Base-by-base conservation (phyloP, 495 filamentous ascomycete species). In the Umbilicaria muhlenbergii region DNA sequence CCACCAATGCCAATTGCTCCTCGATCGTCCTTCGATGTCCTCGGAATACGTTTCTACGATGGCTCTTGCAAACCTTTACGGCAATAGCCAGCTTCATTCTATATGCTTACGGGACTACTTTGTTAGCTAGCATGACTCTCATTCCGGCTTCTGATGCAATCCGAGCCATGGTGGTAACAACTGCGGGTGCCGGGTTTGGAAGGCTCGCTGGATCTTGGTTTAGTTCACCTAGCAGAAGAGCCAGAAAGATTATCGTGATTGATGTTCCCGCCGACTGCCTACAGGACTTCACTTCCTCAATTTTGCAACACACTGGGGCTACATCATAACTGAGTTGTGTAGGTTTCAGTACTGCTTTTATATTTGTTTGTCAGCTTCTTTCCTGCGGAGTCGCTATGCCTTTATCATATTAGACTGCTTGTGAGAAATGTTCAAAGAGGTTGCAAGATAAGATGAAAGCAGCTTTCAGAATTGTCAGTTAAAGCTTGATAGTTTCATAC, bases 101-200 rank as follows among this genome's bases (percentile, higher is more conserved):
- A 7, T 31, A 46, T 19, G 34, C 43, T 2, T 45, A 36, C 32
- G 43, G 48, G 11, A 43, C 43, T 11, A 36, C 38, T 3, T 16
- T 50, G 14, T 5, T 49, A 14, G 46, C 46, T 5, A 44, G 46
- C 34, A 48, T 28, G 15, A 48, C 46, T 13, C 16, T 48, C 14
- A 33, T 48, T 32, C 34, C 33, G 14, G 46, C 41, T 14, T 24
- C 40, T 13, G 46, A 48, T 39, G 46, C 46, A 8, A 12, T 48
- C 28, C 41, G 46, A 17, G 39, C 36, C 11, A 33, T 43, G 16
- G 40, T 34, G 41, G 19, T 48, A 18, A 13, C 39, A 14, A 39
- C 40, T 10, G 28, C 28, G 13, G 21, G 36, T 33, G 46, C 40
- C 5, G 46, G 46, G 2, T 37, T 48, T 21, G 46, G 46, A 16